Percentiles rank a stretch among this genome's conserved stretches.
Conservation (phyloP, 345 rosid genomes). For the Camelina hispida region DNA sequence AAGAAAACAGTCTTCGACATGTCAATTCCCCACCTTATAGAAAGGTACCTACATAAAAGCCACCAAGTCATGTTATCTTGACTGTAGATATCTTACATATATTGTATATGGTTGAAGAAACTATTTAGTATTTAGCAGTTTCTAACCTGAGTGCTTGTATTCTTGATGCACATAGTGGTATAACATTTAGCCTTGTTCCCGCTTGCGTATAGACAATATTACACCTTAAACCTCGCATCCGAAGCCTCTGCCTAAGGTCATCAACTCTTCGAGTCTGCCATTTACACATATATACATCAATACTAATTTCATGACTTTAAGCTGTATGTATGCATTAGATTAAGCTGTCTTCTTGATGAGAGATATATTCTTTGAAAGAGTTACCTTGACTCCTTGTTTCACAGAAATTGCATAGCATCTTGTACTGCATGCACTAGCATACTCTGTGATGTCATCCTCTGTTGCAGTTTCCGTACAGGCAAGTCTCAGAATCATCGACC, state of each 20-base stretch:
- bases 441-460: constrained; percentile 58
- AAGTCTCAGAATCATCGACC: constrained; percentile 56
- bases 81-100: not conserved
- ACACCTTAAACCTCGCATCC: constrained; percentile 89
- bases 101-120: constrained; percentile 19
- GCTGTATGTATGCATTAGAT: constrained; percentile 7
- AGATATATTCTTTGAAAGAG: constrained; percentile 1
- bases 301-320: constrained; percentile 18
- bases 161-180: constrained; percentile 86
- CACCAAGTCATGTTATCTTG: constrained; percentile 26
- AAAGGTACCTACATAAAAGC: constrained; percentile 69
- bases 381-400: constrained; percentile 73
- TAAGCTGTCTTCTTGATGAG: constrained; percentile 6
- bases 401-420: constrained; percentile 69
- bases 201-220: constrained; percentile 64
- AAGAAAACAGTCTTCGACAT: constrained; percentile 63
- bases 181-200: constrained; percentile 69
- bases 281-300: constrained; percentile 26
- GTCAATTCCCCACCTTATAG: constrained; percentile 81
- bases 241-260: constrained; percentile 75
- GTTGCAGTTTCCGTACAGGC: constrained; percentile 57
- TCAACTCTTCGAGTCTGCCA: constrained; percentile 67
- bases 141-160: constrained; percentile 79
- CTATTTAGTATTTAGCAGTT: constrained; percentile 1
- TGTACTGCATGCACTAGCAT: constrained; percentile 54